Base-by-base conservation (phyloP, 768 basidiomycete species). In the Calocybe cyanea region DNA sequence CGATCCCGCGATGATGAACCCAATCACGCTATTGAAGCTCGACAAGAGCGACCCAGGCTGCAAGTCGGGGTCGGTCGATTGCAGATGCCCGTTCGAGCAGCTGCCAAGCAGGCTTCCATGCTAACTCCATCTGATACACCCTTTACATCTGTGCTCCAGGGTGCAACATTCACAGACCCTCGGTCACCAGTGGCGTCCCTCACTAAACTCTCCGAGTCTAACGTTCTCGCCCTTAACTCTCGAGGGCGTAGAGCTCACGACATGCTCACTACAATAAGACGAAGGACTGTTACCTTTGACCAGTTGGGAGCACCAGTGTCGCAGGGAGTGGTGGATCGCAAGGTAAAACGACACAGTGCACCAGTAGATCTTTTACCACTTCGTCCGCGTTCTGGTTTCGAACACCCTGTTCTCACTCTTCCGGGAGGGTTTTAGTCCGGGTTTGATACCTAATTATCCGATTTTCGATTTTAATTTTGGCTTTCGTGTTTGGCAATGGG, bases 211-310 rank as follows among this genome's bases (percentile, higher is more conserved):
- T 77, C 76, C 0, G 75, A 82, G 63, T 62, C 64, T 35, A 80
- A 83, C 55, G 57, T 81, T 25, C 60, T 64, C 34, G 67, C 75
- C 4, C 65, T 84, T 46, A 71, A 75, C 53, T 69, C 73, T 15
- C 79, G 84, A 41, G 76, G 75, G 49, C 69, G 75, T 55, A 77
- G 71, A 35, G 76, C 81, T 5, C 71, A 73, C 43, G 72, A 80
- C 56, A 85, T 89, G 86, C 71, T 86, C 43, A 73, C 70, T 23
- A 78, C 78, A 14, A 70, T 90, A 51, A 69, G 71, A 52, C 76
- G 81, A 43, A 77, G 84, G 56, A 79, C 74, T 5, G 48, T 70
- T 40, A 66, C 71, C 9, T 63, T 65, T n/a, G 69, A 68, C 49
- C 23, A 54, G 42, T 20, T 43, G 49, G 46, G 36, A 49, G 37